phyloP scores from a whole-genome alignment of 2,329 filamentous ascomycete species.

The Fusarium setosum region DNA sequence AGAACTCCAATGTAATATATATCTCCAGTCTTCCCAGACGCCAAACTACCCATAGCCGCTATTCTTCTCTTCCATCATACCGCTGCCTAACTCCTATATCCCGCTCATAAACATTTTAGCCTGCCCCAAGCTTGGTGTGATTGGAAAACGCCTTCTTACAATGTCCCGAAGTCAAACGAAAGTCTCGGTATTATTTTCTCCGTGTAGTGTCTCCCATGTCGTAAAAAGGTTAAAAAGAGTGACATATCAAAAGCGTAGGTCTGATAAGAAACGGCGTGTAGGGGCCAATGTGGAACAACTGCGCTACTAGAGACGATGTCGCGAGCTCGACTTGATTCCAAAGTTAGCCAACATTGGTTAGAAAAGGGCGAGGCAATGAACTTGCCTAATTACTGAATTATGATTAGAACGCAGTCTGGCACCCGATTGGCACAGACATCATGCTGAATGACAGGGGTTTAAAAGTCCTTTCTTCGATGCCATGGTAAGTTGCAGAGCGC shows the following conservation, averaged over 20 bases:
- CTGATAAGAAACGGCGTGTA: background rate
- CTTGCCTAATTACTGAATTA: background rate
- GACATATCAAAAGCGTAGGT: conserved; percentile 16
- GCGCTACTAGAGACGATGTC: background rate
- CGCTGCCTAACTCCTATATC: conserved; percentile 3
- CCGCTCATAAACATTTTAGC: conserved; percentile 7
- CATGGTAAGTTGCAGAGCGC: background rate
- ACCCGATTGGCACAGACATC: background rate
- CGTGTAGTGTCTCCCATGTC: background rate
- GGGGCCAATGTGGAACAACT: background rate
- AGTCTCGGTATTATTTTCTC: conserved; percentile 14
- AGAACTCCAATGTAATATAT: conserved; percentile 30
- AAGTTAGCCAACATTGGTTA: background rate
- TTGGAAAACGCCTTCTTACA: conserved; percentile 17
- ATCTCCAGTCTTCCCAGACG: conserved; percentile 14
- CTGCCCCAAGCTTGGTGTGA: background rate
- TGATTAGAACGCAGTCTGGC: background rate
- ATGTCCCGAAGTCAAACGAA: conserved; percentile 24
- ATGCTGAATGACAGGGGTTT: background rate
- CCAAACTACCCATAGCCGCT: conserved; percentile 24
- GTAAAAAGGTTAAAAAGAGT: background rate
- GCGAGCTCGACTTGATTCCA: background rate
- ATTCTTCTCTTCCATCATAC: conserved; percentile 14
- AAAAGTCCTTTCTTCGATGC: too few species aligned
- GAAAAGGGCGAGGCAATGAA: background rate